Base-by-base conservation (phyloP, 2,329 filamentous ascomycete genomes). In the Pseudofabraea citricarpa region DNA sequence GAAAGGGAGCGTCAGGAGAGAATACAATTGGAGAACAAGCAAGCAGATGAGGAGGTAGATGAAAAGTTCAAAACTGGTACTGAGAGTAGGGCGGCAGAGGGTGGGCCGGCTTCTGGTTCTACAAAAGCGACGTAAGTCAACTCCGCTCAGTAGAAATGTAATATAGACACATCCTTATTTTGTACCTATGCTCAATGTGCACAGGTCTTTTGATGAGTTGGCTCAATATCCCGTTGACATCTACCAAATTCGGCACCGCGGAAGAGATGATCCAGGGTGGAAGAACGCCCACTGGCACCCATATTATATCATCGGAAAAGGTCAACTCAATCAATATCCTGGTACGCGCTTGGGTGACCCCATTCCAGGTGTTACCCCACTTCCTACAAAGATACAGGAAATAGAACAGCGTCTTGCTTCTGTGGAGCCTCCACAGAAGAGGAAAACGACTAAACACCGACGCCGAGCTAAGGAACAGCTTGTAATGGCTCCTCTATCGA, bases 91-190 rank as follows among this genome's bases (percentile, higher is more conserved):
- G 35, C 35, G 19, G 19, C 19, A n/a, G 12, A n/a, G n/a, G n/a
- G n/a, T n/a, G n/a, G n/a, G n/a, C n/a, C n/a, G n/a, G n/a, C n/a
- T n/a, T n/a, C n/a, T n/a, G n/a, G n/a, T n/a, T n/a, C 9, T 15
- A n/a, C 15, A 18, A 32, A 32, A 32, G 29, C 15, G 29, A 32
- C 35, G 35, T 37, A 37, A 37, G 35, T 37, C 23, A 20, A 22
- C 35, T 37, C 35, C 35, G 23, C 9, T 37, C 35, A 21, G 19
- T 37, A 37, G 19, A 37, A 37, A 37, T 37, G 35, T 37, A 37
- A 21, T 22, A 22, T 37, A 37, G 35, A 31, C 16, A 31, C 16
- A n/a, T 15, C 27, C 13, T n/a, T n/a, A 31, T 37, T 12, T 22
- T 37, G 35, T 37, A 37, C 35, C 35, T 37, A 37, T 37, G 35